A percentile compares a stretch with the other conserved stretches of the same genome.
These are phyloP conservation scores for Penicillium aurantiogriseum DNA, from an alignment of 2,329 filamentous ascomycete species.

Conservation along the genomic window DNA sequence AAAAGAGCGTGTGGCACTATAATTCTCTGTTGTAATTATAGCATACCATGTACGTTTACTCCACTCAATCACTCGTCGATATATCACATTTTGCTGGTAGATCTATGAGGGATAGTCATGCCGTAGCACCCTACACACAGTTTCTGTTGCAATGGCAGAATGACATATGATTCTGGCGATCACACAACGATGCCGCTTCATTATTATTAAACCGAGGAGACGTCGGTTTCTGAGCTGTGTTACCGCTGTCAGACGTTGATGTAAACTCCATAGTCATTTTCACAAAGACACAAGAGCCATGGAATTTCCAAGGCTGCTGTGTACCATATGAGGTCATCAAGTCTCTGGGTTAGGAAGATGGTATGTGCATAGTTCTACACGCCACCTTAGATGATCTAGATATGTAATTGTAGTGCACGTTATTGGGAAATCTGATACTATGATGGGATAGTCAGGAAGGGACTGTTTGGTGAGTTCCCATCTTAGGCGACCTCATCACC, in stretches of 20 bases:
- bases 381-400: neutral
- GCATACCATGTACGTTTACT: neutral
- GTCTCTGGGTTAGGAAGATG: neutral
- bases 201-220: neutral
- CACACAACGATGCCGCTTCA: neutral
- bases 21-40: neutral
- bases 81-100: neutral
- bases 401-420: neutral
- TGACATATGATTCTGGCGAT: neutral
- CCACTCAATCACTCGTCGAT: neutral
- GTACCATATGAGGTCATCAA: neutral
- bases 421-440: neutral
- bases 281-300: neutral
- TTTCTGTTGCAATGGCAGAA: neutral
- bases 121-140: neutral
- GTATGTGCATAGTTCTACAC: neutral
- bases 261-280: neutral
- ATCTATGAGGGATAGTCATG: neutral
- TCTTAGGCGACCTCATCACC: neutral
- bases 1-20: neutral
- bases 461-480: neutral
- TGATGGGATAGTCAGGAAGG: neutral
- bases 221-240: neutral
- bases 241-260: neutral
- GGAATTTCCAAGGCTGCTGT: neutral